Evolutionary conservation across 257 asterid genomes (phyloP).

Genomic region (Pogostemon cablin): DNA sequence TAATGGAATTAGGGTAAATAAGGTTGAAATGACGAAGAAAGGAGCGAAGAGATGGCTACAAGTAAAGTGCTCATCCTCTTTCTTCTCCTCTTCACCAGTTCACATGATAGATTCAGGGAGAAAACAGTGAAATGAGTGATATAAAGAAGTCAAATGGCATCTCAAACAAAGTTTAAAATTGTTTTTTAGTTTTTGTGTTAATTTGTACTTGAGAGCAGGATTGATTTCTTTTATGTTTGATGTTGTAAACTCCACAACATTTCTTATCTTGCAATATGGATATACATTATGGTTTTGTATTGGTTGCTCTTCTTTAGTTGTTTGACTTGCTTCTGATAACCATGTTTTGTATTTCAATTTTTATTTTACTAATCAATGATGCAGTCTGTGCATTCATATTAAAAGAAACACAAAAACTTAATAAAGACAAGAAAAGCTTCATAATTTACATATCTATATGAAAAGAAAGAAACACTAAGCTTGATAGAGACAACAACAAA

Average conservation of each 20-base stretch:
- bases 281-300: conserved; percentile 39
- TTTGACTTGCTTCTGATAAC: not conserved
- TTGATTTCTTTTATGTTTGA: conserved; percentile 47
- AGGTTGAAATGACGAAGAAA: conserved; percentile 70
- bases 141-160: conserved; percentile 46
- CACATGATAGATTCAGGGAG: conserved; percentile 36
- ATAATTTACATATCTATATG: too few relatives aligned
- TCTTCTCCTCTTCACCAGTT: conserved; percentile 63
- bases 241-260: conserved; percentile 66
- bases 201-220: conserved; percentile 44
- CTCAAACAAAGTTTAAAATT: conserved; percentile 37
- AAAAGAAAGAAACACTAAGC: too few relatives aligned
- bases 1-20: conserved; percentile 46
- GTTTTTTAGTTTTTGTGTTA: conserved; percentile 20
- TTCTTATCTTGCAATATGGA: conserved; percentile 41
- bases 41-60: conserved; percentile 79
- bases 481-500: too few relatives aligned
- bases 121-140: conserved; percentile 39
- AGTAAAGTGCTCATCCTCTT: conserved; percentile 90
- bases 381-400: too few relatives aligned
- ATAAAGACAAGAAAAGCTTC: not conserved
- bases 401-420: too few relatives aligned
- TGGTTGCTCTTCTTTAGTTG: not conserved
- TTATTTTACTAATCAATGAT: too few relatives aligned
- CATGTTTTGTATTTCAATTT: not conserved